Base-by-base conservation (phyloP, 1,284 basidiomycete genomes). In the Ustilago tritici region DNA sequence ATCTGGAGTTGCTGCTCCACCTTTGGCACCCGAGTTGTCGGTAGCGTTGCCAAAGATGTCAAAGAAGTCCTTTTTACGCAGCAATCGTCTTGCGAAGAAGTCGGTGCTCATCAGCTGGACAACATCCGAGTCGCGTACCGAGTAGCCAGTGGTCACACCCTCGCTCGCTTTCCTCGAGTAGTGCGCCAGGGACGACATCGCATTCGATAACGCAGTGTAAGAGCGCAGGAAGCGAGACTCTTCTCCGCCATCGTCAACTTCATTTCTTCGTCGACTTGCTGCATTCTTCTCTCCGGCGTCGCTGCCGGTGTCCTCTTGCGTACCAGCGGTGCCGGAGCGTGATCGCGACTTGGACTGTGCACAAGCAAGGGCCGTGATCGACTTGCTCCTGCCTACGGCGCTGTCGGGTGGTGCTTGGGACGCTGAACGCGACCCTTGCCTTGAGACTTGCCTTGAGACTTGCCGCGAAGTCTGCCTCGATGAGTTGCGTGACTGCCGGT, bases 81-180 rank as follows among this genome's bases (percentile, higher is more conserved):
- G 40, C 58, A 78, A 23, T 11, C 75, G 54, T 4, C 75, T 50
- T 3, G 75, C 75, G 53, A 78, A 78, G 41, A 81, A 77, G 57
- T 81, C 80, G 38, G 64, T 69, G 58, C 80, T 80, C 78, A 80
- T 76, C 55, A 83, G 64, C 65, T 81, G 81, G 11, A 83, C 72
- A 17, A 83, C 75, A 47, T 83, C 82, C 17, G 74, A 77, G 34
- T 82, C 82, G 41, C 76, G 67, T 9, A 80, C 65, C 19, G 76
- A 71, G 40, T 78, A 64, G 35, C 76, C 79, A 0, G 70, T 69
- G 3, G 66, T 49, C 1, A 63, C 61, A 46, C 63, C 76, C 38
- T 73, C 60, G 40, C 65, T 67, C 6, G 74, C 66, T 17, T 49
- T 73, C 38, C 66, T 43, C 31, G 75, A 73, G 31, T 71, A 73